These are phyloP conservation scores for Juglanconis oblonga DNA, from an alignment of 2,329 filamentous ascomycete genomes.

Conservation along the genomic window DNA sequence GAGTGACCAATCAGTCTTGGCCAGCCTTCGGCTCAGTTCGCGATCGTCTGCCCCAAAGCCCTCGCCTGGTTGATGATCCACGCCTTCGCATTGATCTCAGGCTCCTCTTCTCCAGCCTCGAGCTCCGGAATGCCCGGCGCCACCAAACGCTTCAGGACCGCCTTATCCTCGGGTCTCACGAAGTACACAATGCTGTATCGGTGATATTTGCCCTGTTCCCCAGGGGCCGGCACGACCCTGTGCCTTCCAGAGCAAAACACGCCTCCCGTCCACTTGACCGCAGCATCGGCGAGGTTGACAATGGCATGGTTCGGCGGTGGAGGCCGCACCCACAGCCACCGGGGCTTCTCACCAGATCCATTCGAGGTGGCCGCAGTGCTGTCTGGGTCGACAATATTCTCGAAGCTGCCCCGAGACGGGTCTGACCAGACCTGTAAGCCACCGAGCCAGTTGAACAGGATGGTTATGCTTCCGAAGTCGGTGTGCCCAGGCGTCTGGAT, in stretches of 20 bases:
- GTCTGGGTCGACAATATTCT: conserved; percentile 15
- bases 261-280: conserved; percentile 32
- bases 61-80: conserved; percentile 17
- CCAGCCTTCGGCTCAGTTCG: background rate
- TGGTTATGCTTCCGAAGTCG: conserved; percentile 36
- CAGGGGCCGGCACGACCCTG: conserved; percentile 29
- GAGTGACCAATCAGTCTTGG: background rate
- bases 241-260: conserved; percentile 32
- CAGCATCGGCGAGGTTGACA: conserved; percentile 36
- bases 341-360: background rate
- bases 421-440: conserved; percentile 33
- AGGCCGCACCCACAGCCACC: conserved; percentile 34
- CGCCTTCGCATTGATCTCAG: conserved; percentile 15
- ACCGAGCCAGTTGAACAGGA: conserved; percentile 37
- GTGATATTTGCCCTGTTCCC: conserved; percentile 15
- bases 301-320: conserved; percentile 30
- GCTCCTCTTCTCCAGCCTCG: conserved; percentile 1
- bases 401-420: conserved; percentile 12
- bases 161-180: conserved; percentile 18
- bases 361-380: background rate
- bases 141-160: conserved; percentile 17
- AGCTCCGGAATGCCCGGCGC: conserved; percentile 16
- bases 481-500: conserved; percentile 29
- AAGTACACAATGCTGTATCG: conserved; percentile 21
- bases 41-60: conserved; percentile 7